These are phyloP conservation scores for Luffa acutangula DNA, from an alignment of 306 rosid genomes.

Conservation along the genomic window DNA sequence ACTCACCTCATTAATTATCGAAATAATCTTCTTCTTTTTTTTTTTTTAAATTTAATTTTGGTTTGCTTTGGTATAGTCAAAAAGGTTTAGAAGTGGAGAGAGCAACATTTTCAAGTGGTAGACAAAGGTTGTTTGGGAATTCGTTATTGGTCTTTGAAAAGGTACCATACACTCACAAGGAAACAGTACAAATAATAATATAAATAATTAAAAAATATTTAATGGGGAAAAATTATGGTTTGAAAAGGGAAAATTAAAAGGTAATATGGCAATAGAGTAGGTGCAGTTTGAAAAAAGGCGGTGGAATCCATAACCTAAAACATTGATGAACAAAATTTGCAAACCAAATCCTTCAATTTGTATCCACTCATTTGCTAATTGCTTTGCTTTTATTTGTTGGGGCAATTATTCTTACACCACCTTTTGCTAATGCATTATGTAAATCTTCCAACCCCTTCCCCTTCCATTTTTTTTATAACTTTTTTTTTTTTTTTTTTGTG, in stretches of 20 bases:
- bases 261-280: not conserved
- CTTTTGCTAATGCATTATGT: not conserved
- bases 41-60: not conserved
- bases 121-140: constrained; percentile 3
- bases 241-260: not conserved
- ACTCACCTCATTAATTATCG: not conserved
- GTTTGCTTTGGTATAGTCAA: not conserved
- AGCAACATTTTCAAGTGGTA: constrained; percentile 1
- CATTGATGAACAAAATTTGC: not conserved
- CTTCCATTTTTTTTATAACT: not conserved
- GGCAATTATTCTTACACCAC: not conserved
- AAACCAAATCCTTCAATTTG: not conserved
- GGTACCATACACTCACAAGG: not conserved
- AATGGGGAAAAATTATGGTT: not conserved
- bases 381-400: not conserved
- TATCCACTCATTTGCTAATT: not conserved
- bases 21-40: not conserved
- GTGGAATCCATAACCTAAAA: not conserved
- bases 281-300: not conserved
- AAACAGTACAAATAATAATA: not conserved
- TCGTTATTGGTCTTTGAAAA: not conserved
- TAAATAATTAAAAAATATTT: not conserved
- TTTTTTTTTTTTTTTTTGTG: too few relatives aligned
- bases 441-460: not conserved
- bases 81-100: not conserved